These are phyloP conservation scores for Syzygium aromaticum DNA, from an alignment of 345 rosid genomes.

Conservation along the genomic window DNA sequence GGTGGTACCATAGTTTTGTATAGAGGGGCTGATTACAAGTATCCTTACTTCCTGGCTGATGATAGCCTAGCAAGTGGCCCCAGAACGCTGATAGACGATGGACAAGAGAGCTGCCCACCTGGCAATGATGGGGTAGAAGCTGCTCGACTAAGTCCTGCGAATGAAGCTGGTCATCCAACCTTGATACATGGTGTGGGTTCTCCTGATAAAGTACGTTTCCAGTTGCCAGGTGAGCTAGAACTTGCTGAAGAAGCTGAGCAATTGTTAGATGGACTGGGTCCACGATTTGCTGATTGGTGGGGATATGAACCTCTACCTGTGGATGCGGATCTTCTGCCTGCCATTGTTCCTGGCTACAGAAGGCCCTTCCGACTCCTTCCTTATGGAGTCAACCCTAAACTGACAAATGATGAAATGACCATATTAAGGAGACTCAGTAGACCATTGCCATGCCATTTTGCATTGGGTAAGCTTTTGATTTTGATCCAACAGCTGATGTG, in stretches of 20 bases:
- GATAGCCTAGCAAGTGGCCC: constrained; percentile 9
- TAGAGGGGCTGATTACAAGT: constrained; percentile 69
- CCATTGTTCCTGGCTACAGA: constrained; percentile 60
- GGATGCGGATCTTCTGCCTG: constrained; percentile 91
- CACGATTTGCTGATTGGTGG: constrained; percentile 91
- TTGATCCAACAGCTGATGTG: not conserved
- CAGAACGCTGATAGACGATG: constrained; percentile 9
- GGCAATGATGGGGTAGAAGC: constrained; percentile 8
- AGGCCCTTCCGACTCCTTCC: constrained; percentile 96
- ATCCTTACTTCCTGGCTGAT: constrained; percentile 68
- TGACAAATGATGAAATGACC: constrained; percentile 93
- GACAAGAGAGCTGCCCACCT: constrained; percentile 14
- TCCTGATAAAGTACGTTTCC: constrained; percentile 69
- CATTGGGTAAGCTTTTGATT: constrained; percentile 40
- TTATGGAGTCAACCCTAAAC: constrained; percentile 61
- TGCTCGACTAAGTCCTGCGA: constrained; percentile 10
- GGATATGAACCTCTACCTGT: constrained; percentile 90
- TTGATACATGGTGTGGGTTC: constrained; percentile 64
- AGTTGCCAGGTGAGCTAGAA: constrained; percentile 67
- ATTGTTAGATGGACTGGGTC: constrained; percentile 83
- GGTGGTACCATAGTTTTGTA: constrained; percentile 80
- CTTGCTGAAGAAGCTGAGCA: constrained; percentile 68
- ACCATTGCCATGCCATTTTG: constrained; percentile 90
- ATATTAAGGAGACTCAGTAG: constrained; percentile 81
- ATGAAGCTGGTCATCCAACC: constrained; percentile 18